phyloP scores from a whole-genome alignment of 129 eudicot species.

The Deinandra increscens region DNA sequence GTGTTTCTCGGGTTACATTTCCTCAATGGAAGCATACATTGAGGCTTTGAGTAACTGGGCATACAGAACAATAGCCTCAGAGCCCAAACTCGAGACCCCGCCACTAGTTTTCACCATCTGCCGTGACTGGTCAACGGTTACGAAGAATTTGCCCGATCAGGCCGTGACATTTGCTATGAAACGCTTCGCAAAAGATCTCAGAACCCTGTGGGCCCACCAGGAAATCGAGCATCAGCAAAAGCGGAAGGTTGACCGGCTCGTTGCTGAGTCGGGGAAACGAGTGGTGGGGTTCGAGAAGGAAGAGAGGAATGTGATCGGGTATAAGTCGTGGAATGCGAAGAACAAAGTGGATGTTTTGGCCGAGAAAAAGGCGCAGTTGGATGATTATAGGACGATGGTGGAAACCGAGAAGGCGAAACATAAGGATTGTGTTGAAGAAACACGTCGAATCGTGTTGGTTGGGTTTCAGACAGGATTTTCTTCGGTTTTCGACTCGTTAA shows the following conservation, averaged over 20 bases:
- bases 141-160: constrained; percentile 39
- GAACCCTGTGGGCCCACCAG: constrained; percentile 50
- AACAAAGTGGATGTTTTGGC: constrained; percentile 27
- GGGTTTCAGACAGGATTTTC: constrained; percentile 49
- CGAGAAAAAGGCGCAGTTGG: constrained; percentile 38
- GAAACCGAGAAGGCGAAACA: constrained; percentile 47
- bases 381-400: constrained; percentile 23
- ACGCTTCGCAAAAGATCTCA: constrained; percentile 41
- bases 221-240: constrained; percentile 46
- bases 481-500: constrained; percentile 50
- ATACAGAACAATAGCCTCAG: constrained; percentile 30
- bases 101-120: constrained; percentile 39
- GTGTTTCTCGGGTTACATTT: constrained; percentile 37
- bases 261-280: constrained; percentile 35
- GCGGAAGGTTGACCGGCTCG: constrained; percentile 47
- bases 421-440: constrained; percentile 35
- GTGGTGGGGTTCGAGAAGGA: constrained; percentile 3
- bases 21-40: constrained; percentile 39
- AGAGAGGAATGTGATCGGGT: constrained; percentile 27
- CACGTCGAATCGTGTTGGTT: constrained; percentile 27
- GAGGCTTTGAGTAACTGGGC: constrained; percentile 43
- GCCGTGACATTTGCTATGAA: constrained; percentile 40
- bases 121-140: constrained; percentile 39
- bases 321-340: constrained; percentile 18
- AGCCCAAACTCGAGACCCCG: constrained; percentile 19